These are phyloP conservation scores for Carex cristatella DNA, from an alignment of 176 grass and related monocot genomes.

Conservation along the genomic window DNA sequence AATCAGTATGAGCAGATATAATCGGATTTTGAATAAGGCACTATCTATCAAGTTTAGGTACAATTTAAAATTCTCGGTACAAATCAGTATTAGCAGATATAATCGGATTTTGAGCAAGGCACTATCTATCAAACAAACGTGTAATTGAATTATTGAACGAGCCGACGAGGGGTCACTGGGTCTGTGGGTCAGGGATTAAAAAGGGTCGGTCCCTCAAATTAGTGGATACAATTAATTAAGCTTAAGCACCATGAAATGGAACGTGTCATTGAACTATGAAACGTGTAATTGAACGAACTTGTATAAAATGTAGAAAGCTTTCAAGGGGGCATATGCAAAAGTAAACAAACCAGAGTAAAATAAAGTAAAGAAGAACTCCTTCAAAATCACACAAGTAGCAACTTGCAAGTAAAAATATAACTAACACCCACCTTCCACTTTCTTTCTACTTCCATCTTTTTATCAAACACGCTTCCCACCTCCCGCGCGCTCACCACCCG, in stretches of 20 bases:
- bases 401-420: not conserved
- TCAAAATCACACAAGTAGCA: not conserved
- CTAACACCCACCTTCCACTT: conserved; percentile 21
- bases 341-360: not conserved
- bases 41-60: too few relatives aligned
- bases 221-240: not conserved
- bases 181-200: too few relatives aligned
- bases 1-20: too few relatives aligned
- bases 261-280: not conserved
- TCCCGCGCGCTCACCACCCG: conserved; percentile 14
- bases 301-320: not conserved
- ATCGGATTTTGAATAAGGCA: too few relatives aligned
- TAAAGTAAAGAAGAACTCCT: not conserved
- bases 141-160: too few relatives aligned
- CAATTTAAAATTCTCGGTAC: too few relatives aligned
- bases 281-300: not conserved
- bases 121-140: too few relatives aligned
- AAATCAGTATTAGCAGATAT: too few relatives aligned
- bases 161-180: too few relatives aligned
- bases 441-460: not conserved
- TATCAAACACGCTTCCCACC: conserved; percentile 23
- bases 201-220: not conserved
- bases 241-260: too few relatives aligned
- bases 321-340: not conserved
- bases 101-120: too few relatives aligned